phyloP scores from a whole-genome alignment of 495 filamentous ascomycete genomes.

The Tetracladium setigerum region DNA sequence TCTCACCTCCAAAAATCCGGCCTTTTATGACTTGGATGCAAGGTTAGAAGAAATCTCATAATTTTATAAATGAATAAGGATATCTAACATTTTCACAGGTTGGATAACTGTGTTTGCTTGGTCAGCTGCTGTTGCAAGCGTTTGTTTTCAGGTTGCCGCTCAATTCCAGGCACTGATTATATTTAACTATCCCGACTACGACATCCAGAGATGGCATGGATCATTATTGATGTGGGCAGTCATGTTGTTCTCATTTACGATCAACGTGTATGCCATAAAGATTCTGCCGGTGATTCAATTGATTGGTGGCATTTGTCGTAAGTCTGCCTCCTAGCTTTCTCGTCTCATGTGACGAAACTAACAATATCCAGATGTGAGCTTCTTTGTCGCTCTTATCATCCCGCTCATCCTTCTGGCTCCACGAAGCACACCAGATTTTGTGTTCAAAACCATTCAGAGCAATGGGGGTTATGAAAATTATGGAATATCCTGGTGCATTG shows the following conservation, averaged over 20 bases:
- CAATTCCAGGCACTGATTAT: conserved; percentile 17
- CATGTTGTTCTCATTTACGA: conserved; percentile 26
- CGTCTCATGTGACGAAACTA: no score
- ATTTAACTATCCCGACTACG: conserved; percentile 24
- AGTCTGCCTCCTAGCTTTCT: no score
- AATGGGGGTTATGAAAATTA: conserved; percentile 31
- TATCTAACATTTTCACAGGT: neutral
- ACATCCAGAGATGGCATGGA: conserved; percentile 34
- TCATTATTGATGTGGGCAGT: conserved; percentile 39
- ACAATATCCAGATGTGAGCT: conserved; percentile 24
- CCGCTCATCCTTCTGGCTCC: conserved; percentile 31
- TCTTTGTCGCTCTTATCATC: conserved; percentile 33
- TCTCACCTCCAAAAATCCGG: conserved; percentile 9
- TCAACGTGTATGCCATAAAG: conserved; percentile 32
- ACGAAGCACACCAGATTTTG: conserved; percentile 29
- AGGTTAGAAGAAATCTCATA: conserved; percentile 5
- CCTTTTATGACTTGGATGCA: conserved; percentile 20
- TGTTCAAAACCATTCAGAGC: conserved; percentile 31
- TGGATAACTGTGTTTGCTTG: conserved; percentile 15
- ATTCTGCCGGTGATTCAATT: conserved; percentile 35
- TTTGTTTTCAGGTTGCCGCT: conserved; percentile 3
- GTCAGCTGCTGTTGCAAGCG: conserved; percentile 8
- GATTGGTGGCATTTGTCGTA: conserved; percentile 30
- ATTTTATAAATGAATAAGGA: conserved; percentile 2
- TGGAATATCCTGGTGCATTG: conserved; percentile 32